A percentile compares a stretch with the other conserved stretches of the same genome.
phyloP scores from a whole-genome alignment of 768 basidiomycete genomes.

The Boletus barrowsii region DNA sequence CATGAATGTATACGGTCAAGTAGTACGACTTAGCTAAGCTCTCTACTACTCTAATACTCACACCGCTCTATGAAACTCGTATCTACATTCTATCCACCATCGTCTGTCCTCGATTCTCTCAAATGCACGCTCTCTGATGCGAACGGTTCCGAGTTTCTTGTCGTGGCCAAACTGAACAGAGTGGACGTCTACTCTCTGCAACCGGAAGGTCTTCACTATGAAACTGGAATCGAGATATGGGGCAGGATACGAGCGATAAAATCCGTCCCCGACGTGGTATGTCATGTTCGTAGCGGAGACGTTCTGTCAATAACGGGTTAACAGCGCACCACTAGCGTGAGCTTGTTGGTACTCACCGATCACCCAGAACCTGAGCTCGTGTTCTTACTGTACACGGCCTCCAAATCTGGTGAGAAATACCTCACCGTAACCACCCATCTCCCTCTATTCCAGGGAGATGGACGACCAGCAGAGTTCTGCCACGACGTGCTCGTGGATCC shows the following conservation, averaged over 20 bases:
- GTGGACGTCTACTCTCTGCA: slow-evolving; percentile 68
- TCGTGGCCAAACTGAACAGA: slow-evolving; percentile 63
- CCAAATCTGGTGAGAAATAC: slow-evolving; percentile 27
- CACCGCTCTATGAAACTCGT: slow-evolving; percentile 48
- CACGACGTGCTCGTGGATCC: slow-evolving; percentile 67
- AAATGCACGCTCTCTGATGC: slow-evolving; percentile 61
- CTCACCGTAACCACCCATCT: slow-evolving; percentile 45
- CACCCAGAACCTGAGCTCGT: slow-evolving; percentile 75
- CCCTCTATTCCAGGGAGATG: slow-evolving; percentile 52
- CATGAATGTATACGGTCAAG: slow-evolving; percentile 36
- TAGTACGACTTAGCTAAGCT: too few relatives aligned
- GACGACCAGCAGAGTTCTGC: slow-evolving; percentile 69
- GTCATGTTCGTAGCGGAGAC: slow-evolving; percentile 11
- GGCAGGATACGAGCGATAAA: slow-evolving; percentile 60
- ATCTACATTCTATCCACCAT: slow-evolving; percentile 73
- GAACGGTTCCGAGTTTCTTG: slow-evolving; percentile 55
- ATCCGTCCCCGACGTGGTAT: slow-evolving; percentile 53
- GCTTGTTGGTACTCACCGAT: slow-evolving; percentile 65
- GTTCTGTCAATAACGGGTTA: slow-evolving; percentile 5
- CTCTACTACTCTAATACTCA: neutral
- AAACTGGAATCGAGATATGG: slow-evolving; percentile 65
- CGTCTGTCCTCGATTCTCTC: slow-evolving; percentile 66
- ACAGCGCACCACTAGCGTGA: slow-evolving; percentile 34
- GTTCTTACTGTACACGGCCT: slow-evolving; percentile 51
- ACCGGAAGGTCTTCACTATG: slow-evolving; percentile 55